Evolutionary conservation across 75 land plant species (phyloP), one percentile per base, ranked within the genome.

Genomic region (Pseudotsuga menziesii): DNA sequence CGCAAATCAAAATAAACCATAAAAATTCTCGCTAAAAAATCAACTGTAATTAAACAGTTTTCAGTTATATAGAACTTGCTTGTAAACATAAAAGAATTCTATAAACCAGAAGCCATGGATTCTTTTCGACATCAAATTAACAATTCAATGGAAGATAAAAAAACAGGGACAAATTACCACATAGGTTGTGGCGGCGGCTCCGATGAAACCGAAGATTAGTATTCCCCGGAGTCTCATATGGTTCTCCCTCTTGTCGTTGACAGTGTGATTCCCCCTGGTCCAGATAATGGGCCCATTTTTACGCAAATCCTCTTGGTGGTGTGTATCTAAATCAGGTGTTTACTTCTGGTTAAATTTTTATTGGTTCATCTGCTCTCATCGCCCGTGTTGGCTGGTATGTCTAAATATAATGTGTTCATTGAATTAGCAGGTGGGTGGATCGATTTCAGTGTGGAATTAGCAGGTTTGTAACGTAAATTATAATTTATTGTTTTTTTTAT

Each of bases 111-210:
- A 61, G 3, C 27, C 32, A 25, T 35, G 19, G 36, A 20, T 32
- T 44, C 7, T 17, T 61, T 12, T 61, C 19, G 63, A 11, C 9
- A 61, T 20, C 19, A 19, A 61, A n/a, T 23, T 61, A 52, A 25
- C 29, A 22, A 67, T 29, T 29, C 5, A 32, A 12, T 5, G 26
- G n/a, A 6, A n/a, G 19, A 78, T 23, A 2, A 55, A 57, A n/a
- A 55, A 7, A 75, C 3, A 64, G 36, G 5, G 56, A 19, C 17
- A 6, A 80, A 78, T 79, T 67, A 89, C 91, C 5, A 86, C 91
- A 56, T 75, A 81, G 58, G 91, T 86, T 57, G 90, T 88, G 73
- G 76, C 80, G 0, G 88, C 77, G 54, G 91, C 91, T 56, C 91
- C 88, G 27, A 86, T 83, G 5, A 89, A 14, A 35, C 88, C 83